Evolutionary conservation across 306 rosid species (phyloP), one percentile per base, ranked within the genome.

Genomic region (Amphicarpaea edgeworthii): DNA sequence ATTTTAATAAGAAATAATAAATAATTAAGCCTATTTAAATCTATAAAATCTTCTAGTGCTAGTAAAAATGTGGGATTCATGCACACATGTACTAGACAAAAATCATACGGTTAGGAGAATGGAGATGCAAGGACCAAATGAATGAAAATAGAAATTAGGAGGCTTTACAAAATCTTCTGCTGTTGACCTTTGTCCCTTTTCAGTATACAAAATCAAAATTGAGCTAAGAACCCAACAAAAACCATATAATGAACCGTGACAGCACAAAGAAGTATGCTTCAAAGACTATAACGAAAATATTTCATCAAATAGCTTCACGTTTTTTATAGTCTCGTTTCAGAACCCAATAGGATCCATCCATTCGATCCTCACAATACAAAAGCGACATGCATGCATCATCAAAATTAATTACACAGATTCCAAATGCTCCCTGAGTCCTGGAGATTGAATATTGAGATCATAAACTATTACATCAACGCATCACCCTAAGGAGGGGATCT

Each of bases 131-230:
- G 40, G 37, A 62, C n/a, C 47, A 62, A 37, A 32, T 16, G 9
- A 59, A 26, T 12, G 0, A 12, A 54, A 53, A 30, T 12, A 58
- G 20, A 58, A 30, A 12, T 2, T 8, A 12, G 4, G 14, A 9
- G 45, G 24, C 45, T 49, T 23, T 72, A 53, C 37, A 82, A 51
- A 79, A 24, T n/a, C n/a, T n/a, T n/a, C n/a, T n/a, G n/a, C n/a
- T n/a, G 59, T 9, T 26, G 26, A 6, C 70, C 82, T 21, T 53
- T n/a, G 58, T 64, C 49, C 65, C 68, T 30, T 20, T 6, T 30
- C n/a, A 11, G 42, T 58, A 53, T 41, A 67, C 81, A 79, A 72
- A n/a, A n/a, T n/a, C n/a, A n/a, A n/a, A 79, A 68, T 67, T 43
- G 42, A 15, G 81, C 73, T 11, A 40, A 23, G 40, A 65, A 59